Base-by-base conservation (phyloP, 345 rosid species). In the Microthlaspi erraticum region DNA sequence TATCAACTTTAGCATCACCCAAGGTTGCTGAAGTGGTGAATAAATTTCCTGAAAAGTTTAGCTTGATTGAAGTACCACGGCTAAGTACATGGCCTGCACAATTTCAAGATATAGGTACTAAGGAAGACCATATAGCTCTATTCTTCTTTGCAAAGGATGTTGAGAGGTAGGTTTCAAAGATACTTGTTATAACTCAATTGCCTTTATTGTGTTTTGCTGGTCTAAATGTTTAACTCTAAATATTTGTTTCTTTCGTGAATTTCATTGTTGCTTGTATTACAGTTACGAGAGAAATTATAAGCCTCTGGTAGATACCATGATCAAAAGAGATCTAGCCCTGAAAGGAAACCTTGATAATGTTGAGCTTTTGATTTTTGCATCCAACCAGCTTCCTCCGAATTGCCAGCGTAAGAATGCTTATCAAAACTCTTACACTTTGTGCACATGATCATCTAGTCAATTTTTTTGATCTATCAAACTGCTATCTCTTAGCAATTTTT, bases 101-200 rank as follows among this genome's bases (percentile, higher is more conserved):
- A 81, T 95, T 95, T 84, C 82, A 79, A 71, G 83, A 77, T 32
- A 62, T 29, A 73, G 91, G 97, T 75, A 84, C 86, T 29, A 84
- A 81, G 70, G 99, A 92, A 74, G 87, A 86, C 70, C 90, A 95
- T 72, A 85, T 95, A 77, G 99, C 99, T 74, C 83, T 95, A 16
- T 95, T 86, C 88, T 88, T 95, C 74, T 95, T 95, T 82, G 99
- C 99, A 23, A 85, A 87, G 84, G 92, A 92, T 80, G 64, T 75
- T 48, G 94, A 87, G 70, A 88, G 98, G 99, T 92, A 70, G 67
- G 37, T 60, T 46, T 34, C 59, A 11, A 46, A 29, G 26, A 51
- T 59, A 34, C 32, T 26, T 68, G 51, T 34, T 46, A 66, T 23
- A 52, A 41, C 34, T 45, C 64, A 37, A 53, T 43, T 19, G 42